Percentiles rank a stretch among this genome's conserved stretches.
Evolutionary conservation across 805 yeast genomes (phyloP).

Genomic region (Candida peoriensis): DNA sequence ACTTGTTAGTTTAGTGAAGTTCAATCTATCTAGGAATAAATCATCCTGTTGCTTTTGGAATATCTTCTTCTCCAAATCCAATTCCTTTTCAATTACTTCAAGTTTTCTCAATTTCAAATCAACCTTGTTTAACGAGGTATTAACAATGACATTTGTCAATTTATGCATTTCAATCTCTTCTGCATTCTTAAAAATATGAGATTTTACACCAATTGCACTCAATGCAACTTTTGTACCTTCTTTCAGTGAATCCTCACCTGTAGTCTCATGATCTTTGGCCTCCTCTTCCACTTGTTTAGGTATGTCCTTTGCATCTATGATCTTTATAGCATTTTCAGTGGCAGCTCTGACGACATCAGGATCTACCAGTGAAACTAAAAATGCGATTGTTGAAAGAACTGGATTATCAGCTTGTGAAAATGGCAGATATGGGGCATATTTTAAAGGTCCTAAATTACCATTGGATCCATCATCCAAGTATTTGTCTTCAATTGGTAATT

Average conservation of each 20-base stretch:
- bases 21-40: constrained; percentile 56
- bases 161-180: constrained; percentile 76
- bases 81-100: constrained; percentile 56
- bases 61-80: constrained; percentile 58
- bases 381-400: constrained; percentile 86
- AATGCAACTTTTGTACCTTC: constrained; percentile 68
- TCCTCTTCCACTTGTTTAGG: constrained; percentile 16
- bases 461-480: constrained; percentile 44
- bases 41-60: constrained; percentile 63
- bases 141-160: constrained; percentile 50
- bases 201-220: constrained; percentile 71
- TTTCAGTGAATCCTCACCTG: constrained; percentile 28
- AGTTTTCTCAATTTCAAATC: constrained; percentile 59
- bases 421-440: constrained; percentile 80
- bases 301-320: constrained; percentile 22
- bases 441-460: constrained; percentile 58
- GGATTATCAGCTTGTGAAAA: constrained; percentile 88
- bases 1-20: constrained; percentile 57
- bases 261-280: constrained; percentile 4
- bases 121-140: constrained; percentile 57
- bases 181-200: constrained; percentile 72
- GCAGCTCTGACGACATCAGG: constrained; percentile 83
- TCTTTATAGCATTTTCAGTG: constrained; percentile 50
- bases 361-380: constrained; percentile 79
- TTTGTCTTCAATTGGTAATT: constrained; percentile 76